phyloP scores from a whole-genome alignment of 805 yeast species.

The Candida pseudoglaebosa region DNA sequence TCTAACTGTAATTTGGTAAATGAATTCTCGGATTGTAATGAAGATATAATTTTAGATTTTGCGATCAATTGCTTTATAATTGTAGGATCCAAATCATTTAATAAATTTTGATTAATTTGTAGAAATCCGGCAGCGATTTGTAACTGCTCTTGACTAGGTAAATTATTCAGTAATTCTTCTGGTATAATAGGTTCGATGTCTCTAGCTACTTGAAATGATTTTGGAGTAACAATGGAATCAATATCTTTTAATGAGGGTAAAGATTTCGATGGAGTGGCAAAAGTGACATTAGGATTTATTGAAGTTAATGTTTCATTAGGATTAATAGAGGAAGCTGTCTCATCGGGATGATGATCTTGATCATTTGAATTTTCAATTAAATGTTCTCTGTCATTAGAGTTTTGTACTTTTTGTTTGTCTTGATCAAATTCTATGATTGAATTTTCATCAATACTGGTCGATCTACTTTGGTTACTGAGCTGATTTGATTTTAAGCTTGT shows the following conservation, averaged over 20 bases:
- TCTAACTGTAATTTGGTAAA: constrained; percentile 34
- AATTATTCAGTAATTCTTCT: neutral
- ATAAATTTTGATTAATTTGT: constrained; percentile 18
- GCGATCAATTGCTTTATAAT: constrained; percentile 19
- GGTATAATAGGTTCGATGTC: constrained; percentile 16
- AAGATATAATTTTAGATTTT: constrained; percentile 26
- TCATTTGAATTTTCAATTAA: too few relatives aligned
- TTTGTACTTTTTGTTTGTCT: too few relatives aligned
- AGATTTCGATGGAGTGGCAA: constrained; percentile 39
- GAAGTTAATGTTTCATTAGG: constrained; percentile 1
- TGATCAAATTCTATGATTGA: too few relatives aligned
- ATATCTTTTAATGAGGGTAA: constrained; percentile 42
- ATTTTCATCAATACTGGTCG: too few relatives aligned
- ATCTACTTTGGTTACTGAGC: too few relatives aligned
- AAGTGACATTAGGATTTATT: constrained; percentile 8
- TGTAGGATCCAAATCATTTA: constrained; percentile 7
- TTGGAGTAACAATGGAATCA: constrained; percentile 38
- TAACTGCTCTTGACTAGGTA: constrained; percentile 9
- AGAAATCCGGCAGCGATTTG: constrained; percentile 24
- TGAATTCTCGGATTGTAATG: constrained; percentile 26
- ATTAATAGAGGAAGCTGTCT: neutral
- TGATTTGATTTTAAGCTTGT: neutral
- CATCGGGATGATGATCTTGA: too few relatives aligned
- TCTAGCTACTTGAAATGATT: constrained; percentile 37
- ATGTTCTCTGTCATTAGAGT: too few relatives aligned